Evolutionary conservation across 306 rosid species (phyloP), one percentile per base, ranked within the genome.

Genomic region (Cucumis melo): DNA sequence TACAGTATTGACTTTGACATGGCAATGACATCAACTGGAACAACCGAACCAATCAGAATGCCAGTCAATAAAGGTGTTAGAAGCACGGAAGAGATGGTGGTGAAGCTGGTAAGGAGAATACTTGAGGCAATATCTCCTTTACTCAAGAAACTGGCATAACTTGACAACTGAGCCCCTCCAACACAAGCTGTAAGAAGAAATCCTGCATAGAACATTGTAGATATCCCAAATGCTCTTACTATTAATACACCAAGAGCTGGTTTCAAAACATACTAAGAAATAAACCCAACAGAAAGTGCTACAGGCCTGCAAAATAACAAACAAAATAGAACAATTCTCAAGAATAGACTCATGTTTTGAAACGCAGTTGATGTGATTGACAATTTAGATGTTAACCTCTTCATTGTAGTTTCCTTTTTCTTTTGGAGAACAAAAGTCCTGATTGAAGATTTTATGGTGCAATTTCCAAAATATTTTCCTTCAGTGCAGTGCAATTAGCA

Each of bases 1-100:
- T 94, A 96, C 80, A 94, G 81, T 81, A 94, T 94, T 62, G 99
- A 94, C 89, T 90, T 94, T 39, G 99, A 86, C 97, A 94, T 94
- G 81, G 97, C 95, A 81, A 90, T 84, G 27, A 97, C 88, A 80
- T 94, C 95, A 80, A 94, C 97, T 0, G 99, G 97, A 81, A 94
- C 93, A 63, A 94, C 91, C 38, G 99, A 94, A 41, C 97, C 97
- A 76, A 94, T 88, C 61, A 90, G 76, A 79, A 90, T 87, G 76
- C 96, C 95, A 5, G 95, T 89, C 76, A 94, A 83, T 10, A 92
- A 58, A 50, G 99, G 99, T 6, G 99, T 94, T 34, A 86, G 21
- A 54, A 94, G 81, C 73, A 94, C 97, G 0, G 99, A 94, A 34
- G 97, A 92, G 65, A 94, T 79, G 71, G 99, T 94, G 77, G 93